Evolutionary conservation across 306 rosid species (phyloP).

Genomic region (Dryas drummondii): DNA sequence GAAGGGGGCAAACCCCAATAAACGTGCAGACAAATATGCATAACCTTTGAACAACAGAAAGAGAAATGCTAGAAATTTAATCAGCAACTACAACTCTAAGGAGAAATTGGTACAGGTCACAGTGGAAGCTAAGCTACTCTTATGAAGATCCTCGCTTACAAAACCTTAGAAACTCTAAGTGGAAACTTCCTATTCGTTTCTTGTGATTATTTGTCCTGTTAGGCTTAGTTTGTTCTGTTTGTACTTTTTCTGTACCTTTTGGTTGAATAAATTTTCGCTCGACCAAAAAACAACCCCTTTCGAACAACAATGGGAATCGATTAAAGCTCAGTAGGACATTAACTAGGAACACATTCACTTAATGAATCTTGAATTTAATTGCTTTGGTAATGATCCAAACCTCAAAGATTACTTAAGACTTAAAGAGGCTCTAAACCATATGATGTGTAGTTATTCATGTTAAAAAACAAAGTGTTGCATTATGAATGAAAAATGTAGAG

Average conservation of each 20-base stretch:
- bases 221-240: too few species aligned
- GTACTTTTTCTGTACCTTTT: too few species aligned
- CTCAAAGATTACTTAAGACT: too few species aligned
- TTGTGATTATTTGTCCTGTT: too few species aligned
- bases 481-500: neutral
- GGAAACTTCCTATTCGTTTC: too few species aligned
- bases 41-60: neutral
- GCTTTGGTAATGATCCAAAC: neutral
- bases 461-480: neutral
- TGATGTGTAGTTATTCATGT: neutral
- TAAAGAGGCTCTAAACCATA: too few species aligned
- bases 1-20: neutral
- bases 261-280: too few species aligned
- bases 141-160: neutral
- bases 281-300: too few species aligned
- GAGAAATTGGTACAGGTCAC: neutral
- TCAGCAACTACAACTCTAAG: neutral
- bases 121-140: neutral
- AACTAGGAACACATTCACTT: too few species aligned
- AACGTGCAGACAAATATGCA: neutral
- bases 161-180: neutral
- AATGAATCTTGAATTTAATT: too few species aligned
- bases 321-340: too few species aligned
- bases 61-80: neutral
- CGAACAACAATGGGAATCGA: too few species aligned